Conservation (phyloP, 1,139 yeast genomes). For the Nakaseomyces glabratus region DNA sequence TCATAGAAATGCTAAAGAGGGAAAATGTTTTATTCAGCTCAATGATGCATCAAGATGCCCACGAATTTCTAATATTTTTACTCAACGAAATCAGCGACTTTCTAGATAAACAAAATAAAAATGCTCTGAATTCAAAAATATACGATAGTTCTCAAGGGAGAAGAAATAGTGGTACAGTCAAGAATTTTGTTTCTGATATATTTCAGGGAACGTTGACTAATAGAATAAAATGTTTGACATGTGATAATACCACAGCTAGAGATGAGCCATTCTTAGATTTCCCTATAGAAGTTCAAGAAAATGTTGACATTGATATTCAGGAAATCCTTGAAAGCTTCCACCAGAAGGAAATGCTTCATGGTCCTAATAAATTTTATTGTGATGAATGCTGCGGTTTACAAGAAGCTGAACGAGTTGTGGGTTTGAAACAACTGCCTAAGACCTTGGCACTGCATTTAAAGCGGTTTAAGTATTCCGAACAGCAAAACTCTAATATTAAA, state of each 20-base stretch:
- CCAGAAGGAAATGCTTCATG: conserved; percentile 75
- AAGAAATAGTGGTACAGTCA: conserved; percentile 1
- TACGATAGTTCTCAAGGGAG: neutral
- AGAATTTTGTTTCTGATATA: conserved; percentile 55
- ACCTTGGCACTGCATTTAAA: conserved; percentile 77
- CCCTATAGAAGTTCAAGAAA: conserved; percentile 71
- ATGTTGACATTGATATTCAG: conserved; percentile 57
- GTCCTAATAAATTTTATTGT: conserved; percentile 86
- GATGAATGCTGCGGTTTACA: conserved; percentile 85
- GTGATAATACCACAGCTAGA: conserved; percentile 75
- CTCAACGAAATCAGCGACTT: conserved; percentile 76
- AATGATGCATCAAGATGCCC: conserved; percentile 97
- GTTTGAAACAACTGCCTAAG: conserved; percentile 68
- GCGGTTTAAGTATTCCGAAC: conserved; percentile 84
- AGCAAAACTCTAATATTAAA: conserved; percentile 71
- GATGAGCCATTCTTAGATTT: conserved; percentile 84
- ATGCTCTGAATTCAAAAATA: conserved; percentile 5
- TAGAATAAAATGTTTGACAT: conserved; percentile 81
- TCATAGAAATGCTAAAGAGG: conserved; percentile 65
- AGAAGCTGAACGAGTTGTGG: conserved; percentile 89
- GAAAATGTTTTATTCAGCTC: conserved; percentile 81
- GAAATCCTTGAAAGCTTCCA: conserved; percentile 72
- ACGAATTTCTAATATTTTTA: conserved; percentile 82
- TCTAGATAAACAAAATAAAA: conserved; percentile 27
- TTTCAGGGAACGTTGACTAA: conserved; percentile 83